These are phyloP conservation scores for Pilobolus umbonatus DNA, from an alignment of 192 early-diverging fungal genomes.

Conservation along the genomic window DNA sequence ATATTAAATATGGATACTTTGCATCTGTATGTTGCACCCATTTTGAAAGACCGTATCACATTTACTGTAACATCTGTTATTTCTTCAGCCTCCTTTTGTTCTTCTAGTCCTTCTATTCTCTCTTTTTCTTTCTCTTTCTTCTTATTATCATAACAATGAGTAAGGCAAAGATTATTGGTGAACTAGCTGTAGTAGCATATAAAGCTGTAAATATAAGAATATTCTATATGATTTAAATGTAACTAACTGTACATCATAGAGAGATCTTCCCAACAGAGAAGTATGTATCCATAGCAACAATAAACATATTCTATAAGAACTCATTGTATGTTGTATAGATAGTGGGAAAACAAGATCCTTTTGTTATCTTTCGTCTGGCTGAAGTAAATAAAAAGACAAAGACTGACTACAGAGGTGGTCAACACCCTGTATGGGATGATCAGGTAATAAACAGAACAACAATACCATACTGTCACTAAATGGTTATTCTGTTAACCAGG, in stretches of 20 bases:
- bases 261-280: constrained; percentile 36
- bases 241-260: no score
- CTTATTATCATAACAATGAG: constrained; percentile 9
- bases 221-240: no score
- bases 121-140: background rate
- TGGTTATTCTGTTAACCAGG: constrained; percentile 14
- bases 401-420: constrained; percentile 52
- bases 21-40: no score
- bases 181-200: constrained; percentile 34
- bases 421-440: constrained; percentile 53
- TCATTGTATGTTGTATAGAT: constrained; percentile 6
- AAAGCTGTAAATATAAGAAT: constrained; percentile 33
- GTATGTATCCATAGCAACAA: constrained; percentile 7
- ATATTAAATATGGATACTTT: background rate
- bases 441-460: constrained; percentile 34
- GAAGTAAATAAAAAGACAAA: constrained; percentile 39
- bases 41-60: background rate
- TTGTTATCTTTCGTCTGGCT: constrained; percentile 44
- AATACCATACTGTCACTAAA: background rate
- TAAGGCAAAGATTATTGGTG: constrained; percentile 28
- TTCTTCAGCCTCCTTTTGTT: background rate
- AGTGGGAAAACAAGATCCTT: constrained; percentile 54
- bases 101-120: background rate
- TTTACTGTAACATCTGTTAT: background rate
- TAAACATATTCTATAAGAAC: background rate